Conservation (phyloP, 768 basidiomycete genomes). For the Russula foetens region DNA sequence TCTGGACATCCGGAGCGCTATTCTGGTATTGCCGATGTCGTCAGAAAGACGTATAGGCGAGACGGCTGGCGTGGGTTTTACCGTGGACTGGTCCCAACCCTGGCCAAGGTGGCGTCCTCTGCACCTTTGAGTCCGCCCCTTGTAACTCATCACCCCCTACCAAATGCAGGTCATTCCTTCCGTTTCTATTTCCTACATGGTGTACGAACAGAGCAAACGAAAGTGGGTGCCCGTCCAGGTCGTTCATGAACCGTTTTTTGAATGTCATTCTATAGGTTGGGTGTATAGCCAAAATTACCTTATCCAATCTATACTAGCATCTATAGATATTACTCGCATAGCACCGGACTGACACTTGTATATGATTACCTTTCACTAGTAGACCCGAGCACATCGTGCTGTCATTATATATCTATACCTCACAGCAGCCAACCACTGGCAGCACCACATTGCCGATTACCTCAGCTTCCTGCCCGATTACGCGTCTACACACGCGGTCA, state of each 20-base stretch:
- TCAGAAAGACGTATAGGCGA: slow-evolving; percentile 63
- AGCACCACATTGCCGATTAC: background rate
- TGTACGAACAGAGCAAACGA: slow-evolving; percentile 82
- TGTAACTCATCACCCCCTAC: background rate
- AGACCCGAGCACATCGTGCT: background rate
- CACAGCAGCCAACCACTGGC: background rate
- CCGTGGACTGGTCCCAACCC: slow-evolving; percentile 81
- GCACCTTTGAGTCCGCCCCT: background rate
- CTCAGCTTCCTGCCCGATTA: background rate
- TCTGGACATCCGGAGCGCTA: slow-evolving; percentile 91
- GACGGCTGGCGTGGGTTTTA: slow-evolving; percentile 97
- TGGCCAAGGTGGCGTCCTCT: slow-evolving; percentile 68
- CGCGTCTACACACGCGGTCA: too few species aligned
- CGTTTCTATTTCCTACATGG: slow-evolving; percentile 94
- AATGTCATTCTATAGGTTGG: slow-evolving; percentile 1
- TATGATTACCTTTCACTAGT: slow-evolving; percentile 1
- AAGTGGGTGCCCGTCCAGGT: slow-evolving; percentile 40
- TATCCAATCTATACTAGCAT: slow-evolving; percentile 3
- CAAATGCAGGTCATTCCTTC: slow-evolving; percentile 76
- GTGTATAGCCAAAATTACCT: slow-evolving; percentile 11
- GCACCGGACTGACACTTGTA: background rate
- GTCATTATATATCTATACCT: too few species aligned
- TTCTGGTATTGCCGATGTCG: slow-evolving; percentile 81
- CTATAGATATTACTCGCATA: background rate
- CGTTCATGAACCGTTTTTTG: background rate